Base-by-base conservation (phyloP, 2,329 filamentous ascomycete species). In the Rhynchosporium secalis region DNA sequence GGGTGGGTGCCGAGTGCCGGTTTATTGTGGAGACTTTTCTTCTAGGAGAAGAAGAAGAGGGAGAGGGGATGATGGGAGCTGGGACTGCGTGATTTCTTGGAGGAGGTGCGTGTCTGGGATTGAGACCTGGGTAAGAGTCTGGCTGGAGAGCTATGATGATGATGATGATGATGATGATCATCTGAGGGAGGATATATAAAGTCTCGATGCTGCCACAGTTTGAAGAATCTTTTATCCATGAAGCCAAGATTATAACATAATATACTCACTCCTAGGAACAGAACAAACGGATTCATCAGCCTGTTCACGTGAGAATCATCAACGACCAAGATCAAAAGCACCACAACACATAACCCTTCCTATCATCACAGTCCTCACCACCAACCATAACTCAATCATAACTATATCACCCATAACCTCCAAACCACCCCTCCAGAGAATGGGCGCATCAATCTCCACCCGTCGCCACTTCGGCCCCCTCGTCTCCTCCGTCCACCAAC, bases 391-490 rank as follows among this genome's bases (percentile, higher is more conserved):
- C 1, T 12, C 33, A 38, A 38, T 9, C 26, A 13, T 33, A 4
- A 36, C 13, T 5, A 20, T 20, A 20, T 20, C 20, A 20, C 26
- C 46, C 26, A 12, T 33, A 33, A 31, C 26, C 12, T 2, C 10
- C 5, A 36, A 36, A 48, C 26, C n/a, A 10, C n/a, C 3, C 28
- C 10, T 20, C 20, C 33, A 52, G 12, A 40, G 40, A 41, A 54
- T 54, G 51, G 51, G 51, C 28, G 51, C 51, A 5, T 54, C 51
- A 26, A 13, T 54, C 38, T 54, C 51, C 4, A 54, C 36, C 20
- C 51, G 51, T 20, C 51, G 51, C 3, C 51, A 54, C 26, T 54
- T 54, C 51, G 51, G 51, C 6, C 51, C 51, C 51, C 6, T 54
- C 36, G 38, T 54, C 33, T 54, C 51, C 3, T 54, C 51, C 8